These are phyloP conservation scores for Alternaria consortialis DNA, from an alignment of 2,329 filamentous ascomycete genomes.

Conservation along the genomic window DNA sequence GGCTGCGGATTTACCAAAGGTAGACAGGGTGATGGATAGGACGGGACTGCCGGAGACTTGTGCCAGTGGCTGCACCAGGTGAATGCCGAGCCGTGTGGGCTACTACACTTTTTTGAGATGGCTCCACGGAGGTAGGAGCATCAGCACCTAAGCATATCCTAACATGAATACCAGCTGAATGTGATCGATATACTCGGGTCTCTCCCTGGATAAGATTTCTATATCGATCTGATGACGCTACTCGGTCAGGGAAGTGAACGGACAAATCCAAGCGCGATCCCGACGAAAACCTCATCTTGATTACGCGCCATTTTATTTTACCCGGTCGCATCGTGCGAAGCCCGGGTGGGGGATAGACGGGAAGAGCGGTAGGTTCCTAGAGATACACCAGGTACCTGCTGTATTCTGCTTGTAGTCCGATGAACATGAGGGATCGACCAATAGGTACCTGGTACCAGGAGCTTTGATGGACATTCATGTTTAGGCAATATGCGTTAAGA, in stretches of 20 bases:
- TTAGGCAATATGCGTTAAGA: not conserved
- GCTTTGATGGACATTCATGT: not conserved
- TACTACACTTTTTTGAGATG: not conserved
- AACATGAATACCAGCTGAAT: not conserved
- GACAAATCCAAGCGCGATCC: not conserved
- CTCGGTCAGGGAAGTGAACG: not conserved
- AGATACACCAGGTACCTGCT: not conserved
- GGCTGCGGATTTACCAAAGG: conserved; percentile 8
- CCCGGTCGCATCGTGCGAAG: conserved; percentile 7
- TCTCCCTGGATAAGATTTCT: not conserved
- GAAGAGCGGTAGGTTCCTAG: not conserved
- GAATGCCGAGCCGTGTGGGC: conserved; percentile 16
- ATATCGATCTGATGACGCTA: not conserved
- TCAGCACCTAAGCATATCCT: not conserved
- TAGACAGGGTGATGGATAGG: conserved; percentile 15
- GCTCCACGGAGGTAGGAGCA: not conserved
- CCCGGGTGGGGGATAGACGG: not conserved
- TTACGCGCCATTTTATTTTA: conserved; percentile 8
- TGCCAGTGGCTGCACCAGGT: conserved; percentile 12
- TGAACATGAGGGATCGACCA: conserved; percentile 1
- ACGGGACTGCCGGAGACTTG: conserved; percentile 2
- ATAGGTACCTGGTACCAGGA: not conserved
- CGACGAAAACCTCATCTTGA: not conserved
- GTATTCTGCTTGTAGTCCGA: conserved; percentile 8
- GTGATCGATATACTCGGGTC: not conserved